Evolutionary conservation across 2,329 filamentous ascomycete species (phyloP), one percentile per base, ranked within the genome.

Genomic region (Cryphonectria nitschkei): DNA sequence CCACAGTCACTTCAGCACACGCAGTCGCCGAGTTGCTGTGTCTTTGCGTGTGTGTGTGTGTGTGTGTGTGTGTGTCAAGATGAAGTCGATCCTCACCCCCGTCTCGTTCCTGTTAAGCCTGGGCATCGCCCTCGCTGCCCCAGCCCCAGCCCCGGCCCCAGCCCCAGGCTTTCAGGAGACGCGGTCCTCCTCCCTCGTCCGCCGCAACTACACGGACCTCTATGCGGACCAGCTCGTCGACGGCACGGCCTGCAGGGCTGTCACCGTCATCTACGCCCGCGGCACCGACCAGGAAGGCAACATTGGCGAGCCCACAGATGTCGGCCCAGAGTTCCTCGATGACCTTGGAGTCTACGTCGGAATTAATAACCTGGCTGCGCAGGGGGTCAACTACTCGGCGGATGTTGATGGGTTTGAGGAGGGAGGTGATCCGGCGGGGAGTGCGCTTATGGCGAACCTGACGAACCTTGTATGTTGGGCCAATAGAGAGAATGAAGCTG

Each of bases 351-450:
- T 66, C 41, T 67, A 71, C 13, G 68, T 76, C 46, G 73, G 69
- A 26, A 67, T 65, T 2, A 62, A 68, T 16, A 50, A 69, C 13
- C 58, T 78, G 19, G 75, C 75, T 19, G 74, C 77, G 6, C 75
- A 78, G 67, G 77, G 77, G 1, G 75, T 79, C 22, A 73, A 75
- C 50, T 79, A 78, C 63, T 39, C 73, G 1, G 77, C 77, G 14
- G 67, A 68, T 43, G 63, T 76, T 14, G 41, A 60, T 6, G 77
- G 77, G 0, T 78, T 77, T 64, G 63, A 74, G 19, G 65, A 65
- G 1, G 77, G 77, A 1, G 77, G 77, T 1, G 76, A 76, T 65
- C 29, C 74, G 2, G 32, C 56, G 0, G 77, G 77, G 3, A 69
- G 69, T 43, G 63, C 68, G 43, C 14, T 54, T 26, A 72, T 73